Conservation (phyloP, 495 filamentous ascomycete genomes). For the Cercophora newfieldiana region DNA sequence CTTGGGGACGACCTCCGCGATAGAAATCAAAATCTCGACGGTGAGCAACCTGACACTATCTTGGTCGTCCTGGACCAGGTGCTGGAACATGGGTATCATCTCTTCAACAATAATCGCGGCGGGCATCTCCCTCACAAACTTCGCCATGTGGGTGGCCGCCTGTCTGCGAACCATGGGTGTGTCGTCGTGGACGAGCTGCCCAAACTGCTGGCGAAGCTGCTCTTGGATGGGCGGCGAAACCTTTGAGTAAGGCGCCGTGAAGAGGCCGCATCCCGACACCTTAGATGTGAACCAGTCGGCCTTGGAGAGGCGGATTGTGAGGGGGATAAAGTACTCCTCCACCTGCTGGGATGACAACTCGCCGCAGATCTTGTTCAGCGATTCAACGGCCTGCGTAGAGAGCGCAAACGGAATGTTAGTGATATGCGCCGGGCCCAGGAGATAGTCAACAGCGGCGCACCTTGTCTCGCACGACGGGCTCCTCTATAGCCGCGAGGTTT, state of each 20-base stretch:
- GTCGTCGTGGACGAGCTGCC: slow-evolving; percentile 91
- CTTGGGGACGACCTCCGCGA: slow-evolving; percentile 96
- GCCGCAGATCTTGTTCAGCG: slow-evolving; percentile 96
- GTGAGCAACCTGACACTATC: slow-evolving; percentile 95
- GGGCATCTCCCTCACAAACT: slow-evolving; percentile 96
- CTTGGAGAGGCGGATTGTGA: slow-evolving; percentile 92
- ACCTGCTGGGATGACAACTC: slow-evolving; percentile 87
- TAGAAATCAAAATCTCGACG: slow-evolving; percentile 93
- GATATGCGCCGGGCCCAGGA: background rate
- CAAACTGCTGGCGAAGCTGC: slow-evolving; percentile 84
- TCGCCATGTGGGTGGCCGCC: slow-evolving; percentile 91
- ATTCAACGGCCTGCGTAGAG: slow-evolving; percentile 81
- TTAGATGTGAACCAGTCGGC: slow-evolving; percentile 99
- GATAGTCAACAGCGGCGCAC: slow-evolving; percentile 44
- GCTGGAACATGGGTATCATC: slow-evolving; percentile 98
- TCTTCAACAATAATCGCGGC: slow-evolving; percentile 88
- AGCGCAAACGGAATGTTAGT: slow-evolving; percentile 19
- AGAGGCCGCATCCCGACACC: slow-evolving; percentile 94
- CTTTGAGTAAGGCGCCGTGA: slow-evolving; percentile 87
- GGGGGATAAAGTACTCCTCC: slow-evolving; percentile 94
- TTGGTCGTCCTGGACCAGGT: slow-evolving; percentile 92
- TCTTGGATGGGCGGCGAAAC: slow-evolving; percentile 82
- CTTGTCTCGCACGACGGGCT: slow-evolving; percentile 96
- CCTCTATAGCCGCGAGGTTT: slow-evolving; percentile 97
- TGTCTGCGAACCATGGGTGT: slow-evolving; percentile 98